Evolutionary conservation across 768 basidiomycete species (phyloP).

Genomic region (Dacryopinax primogenitus): DNA sequence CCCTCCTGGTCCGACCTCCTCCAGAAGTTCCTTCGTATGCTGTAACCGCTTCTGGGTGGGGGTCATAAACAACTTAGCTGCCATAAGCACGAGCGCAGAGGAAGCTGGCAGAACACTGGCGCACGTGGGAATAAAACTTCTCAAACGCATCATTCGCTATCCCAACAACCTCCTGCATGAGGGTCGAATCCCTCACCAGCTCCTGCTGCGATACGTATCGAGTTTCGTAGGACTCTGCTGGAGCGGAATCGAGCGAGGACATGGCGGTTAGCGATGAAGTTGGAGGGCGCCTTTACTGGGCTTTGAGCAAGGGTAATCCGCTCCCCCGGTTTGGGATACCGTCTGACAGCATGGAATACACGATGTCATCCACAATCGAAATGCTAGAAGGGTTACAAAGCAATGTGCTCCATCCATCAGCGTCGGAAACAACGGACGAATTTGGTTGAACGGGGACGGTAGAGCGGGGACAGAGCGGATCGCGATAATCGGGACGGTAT

Average conservation of each 20-base stretch:
- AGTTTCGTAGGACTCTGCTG: not conserved
- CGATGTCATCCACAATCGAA: too few relatives aligned
- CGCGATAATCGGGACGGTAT: too few relatives aligned
- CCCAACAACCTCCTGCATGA: not conserved
- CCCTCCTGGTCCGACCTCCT: not conserved
- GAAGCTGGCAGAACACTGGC: not conserved
- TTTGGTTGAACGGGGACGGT: not conserved
- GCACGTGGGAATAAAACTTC: not conserved
- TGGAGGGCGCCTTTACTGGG: not conserved
- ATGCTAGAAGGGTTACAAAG: not conserved
- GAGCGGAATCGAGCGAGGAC: not conserved
- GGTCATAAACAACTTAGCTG: not conserved
- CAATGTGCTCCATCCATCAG: not conserved
- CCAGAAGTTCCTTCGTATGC: not conserved
- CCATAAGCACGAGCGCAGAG: not conserved
- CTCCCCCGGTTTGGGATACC: too few relatives aligned
- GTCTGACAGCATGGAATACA: too few relatives aligned
- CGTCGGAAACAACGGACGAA: not conserved
- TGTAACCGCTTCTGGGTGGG: not conserved
- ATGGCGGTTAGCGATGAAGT: not conserved
- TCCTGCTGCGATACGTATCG: not conserved
- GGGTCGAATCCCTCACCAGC: not conserved
- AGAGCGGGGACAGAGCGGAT: not conserved
- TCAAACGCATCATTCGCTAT: conserved; percentile 3
- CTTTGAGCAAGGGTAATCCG: too few relatives aligned